Conservation (phyloP, 345 rosid genomes). For the Aquilaria malaccensis region DNA sequence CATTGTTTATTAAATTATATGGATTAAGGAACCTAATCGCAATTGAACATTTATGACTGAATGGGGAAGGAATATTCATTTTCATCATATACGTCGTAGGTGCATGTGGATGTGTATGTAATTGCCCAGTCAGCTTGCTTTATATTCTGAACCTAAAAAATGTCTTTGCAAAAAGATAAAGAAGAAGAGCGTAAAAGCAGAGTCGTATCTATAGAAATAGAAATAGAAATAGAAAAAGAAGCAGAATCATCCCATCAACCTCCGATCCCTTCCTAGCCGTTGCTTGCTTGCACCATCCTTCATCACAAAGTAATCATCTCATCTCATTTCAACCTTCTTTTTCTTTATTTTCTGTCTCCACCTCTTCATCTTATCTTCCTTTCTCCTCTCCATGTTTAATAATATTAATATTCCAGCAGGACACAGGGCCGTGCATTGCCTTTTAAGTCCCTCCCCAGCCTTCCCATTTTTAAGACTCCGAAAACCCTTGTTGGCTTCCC, state of each 20-base stretch:
- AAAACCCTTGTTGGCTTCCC: slow-evolving; percentile 6
- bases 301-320: slow-evolving; percentile 47
- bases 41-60: too few relatives aligned
- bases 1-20: too few relatives aligned
- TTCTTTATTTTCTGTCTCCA: slow-evolving; percentile 14
- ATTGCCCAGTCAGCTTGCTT: too few relatives aligned
- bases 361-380: slow-evolving; percentile 2
- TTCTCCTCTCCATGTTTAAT: slow-evolving; percentile 5
- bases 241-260: too few relatives aligned
- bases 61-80: too few relatives aligned
- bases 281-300: slow-evolving; percentile 23
- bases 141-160: too few relatives aligned
- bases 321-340: slow-evolving; percentile 2
- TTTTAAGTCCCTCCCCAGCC: slow-evolving; percentile 17
- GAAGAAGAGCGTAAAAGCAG: neutral
- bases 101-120: too few relatives aligned
- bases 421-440: slow-evolving; percentile 8
- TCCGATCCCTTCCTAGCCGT: too few relatives aligned
- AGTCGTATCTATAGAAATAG: neutral
- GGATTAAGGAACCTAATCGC: too few relatives aligned
- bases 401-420: slow-evolving; percentile 4
- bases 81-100: too few relatives aligned
- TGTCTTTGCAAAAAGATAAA: too few relatives aligned
- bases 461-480: neutral
- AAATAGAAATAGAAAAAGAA: too few relatives aligned